Percentiles rank a stretch among this genome's conserved stretches.
phyloP scores from a whole-genome alignment of 805 yeast genomes.

The Candida pseudofarinosa region DNA sequence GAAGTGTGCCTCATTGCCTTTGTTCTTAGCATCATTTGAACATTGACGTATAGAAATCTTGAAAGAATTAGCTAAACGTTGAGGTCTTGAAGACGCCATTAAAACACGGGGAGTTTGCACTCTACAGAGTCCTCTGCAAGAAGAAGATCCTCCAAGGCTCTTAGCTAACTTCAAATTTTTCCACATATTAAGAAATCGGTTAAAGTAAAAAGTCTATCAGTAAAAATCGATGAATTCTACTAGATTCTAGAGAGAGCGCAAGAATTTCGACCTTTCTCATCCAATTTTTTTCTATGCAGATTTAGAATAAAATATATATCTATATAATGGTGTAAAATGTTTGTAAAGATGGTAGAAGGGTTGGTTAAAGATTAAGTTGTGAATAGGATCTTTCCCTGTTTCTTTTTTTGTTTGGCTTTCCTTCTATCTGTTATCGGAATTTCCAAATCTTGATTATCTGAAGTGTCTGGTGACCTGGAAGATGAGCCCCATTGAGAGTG shows the following conservation, averaged over 20 bases:
- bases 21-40: background rate
- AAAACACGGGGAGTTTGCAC: background rate
- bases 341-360: no score
- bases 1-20: slow-evolving; percentile 16
- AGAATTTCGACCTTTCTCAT: background rate
- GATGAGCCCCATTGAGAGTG: slow-evolving; percentile 18
- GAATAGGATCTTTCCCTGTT: slow-evolving; percentile 11
- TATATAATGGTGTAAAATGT: background rate
- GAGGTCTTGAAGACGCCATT: background rate
- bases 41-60: background rate
- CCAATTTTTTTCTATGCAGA: background rate
- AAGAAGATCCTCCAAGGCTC: background rate
- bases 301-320: background rate
- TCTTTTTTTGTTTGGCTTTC: slow-evolving; percentile 16
- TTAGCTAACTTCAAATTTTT: background rate
- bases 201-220: background rate
- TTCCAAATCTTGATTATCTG: slow-evolving; percentile 4
- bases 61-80: background rate
- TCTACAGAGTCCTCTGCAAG: background rate
- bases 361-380: slow-evolving; percentile 1
- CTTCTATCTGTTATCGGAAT: slow-evolving; percentile 10
- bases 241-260: background rate
- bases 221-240: background rate
- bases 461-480: slow-evolving; percentile 1
- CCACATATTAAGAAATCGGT: background rate